Evolutionary conservation across 139 green algal genomes (phyloP).

Genomic region (Picochlorum sp.): DNA sequence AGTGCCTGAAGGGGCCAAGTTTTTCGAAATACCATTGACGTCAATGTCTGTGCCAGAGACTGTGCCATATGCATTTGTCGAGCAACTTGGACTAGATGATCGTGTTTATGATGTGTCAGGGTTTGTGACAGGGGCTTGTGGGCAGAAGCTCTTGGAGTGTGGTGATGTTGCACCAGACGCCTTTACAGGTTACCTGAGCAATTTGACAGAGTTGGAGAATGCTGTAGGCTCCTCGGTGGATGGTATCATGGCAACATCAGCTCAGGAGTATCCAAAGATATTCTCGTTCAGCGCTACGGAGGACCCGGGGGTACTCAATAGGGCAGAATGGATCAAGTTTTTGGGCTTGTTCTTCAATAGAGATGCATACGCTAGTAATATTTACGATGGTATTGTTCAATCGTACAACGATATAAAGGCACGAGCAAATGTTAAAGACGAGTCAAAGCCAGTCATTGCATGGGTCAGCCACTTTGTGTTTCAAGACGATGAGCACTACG

Average conservation of each 20-base stretch:
- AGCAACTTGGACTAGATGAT: slow-evolving; percentile 41
- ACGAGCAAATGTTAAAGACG: neutral
- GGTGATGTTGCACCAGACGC: neutral
- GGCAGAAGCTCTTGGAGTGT: slow-evolving; percentile 40
- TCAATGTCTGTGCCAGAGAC: slow-evolving; percentile 44
- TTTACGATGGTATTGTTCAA: slow-evolving; percentile 28
- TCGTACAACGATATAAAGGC: slow-evolving; percentile 20
- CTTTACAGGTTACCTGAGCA: slow-evolving; percentile 4
- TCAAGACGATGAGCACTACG: slow-evolving; percentile 10
- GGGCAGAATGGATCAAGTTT: slow-evolving; percentile 77
- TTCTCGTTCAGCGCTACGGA: slow-evolving; percentile 37
- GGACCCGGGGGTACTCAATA: slow-evolving; percentile 43
- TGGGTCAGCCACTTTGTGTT: slow-evolving; percentile 17
- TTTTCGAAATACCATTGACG: slow-evolving; percentile 58
- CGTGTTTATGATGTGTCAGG: slow-evolving; percentile 40
- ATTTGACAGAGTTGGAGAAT: slow-evolving; percentile 9
- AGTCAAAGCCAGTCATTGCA: slow-evolving; percentile 10
- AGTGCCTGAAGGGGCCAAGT: slow-evolving; percentile 28
- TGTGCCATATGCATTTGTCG: slow-evolving; percentile 47
- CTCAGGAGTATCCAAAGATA: slow-evolving; percentile 3
- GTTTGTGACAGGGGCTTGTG: slow-evolving; percentile 40
- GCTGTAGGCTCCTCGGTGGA: slow-evolving; percentile 10
- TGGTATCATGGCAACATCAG: slow-evolving; percentile 14
- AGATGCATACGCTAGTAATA: slow-evolving; percentile 39
- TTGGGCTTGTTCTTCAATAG: slow-evolving; percentile 76